A percentile compares a stretch with the other conserved stretches of the same genome.
Evolutionary conservation across 257 asterid genomes (phyloP).

Genomic region (Fraxinus americana): DNA sequence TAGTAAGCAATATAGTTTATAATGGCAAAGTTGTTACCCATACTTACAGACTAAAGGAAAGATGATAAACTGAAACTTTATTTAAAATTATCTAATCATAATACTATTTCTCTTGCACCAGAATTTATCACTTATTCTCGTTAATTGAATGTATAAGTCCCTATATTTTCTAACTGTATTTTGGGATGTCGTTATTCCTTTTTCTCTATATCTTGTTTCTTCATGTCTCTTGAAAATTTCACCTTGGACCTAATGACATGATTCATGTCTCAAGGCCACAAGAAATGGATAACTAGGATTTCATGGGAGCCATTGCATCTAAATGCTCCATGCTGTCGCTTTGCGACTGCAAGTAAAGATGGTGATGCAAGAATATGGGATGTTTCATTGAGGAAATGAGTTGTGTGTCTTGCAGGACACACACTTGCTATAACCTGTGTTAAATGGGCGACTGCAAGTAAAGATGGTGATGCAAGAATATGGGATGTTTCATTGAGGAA

Average conservation of each 20-base stretch:
- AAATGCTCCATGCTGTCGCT: slow-evolving; percentile 84
- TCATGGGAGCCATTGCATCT: slow-evolving; percentile 98
- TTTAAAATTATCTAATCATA: background rate
- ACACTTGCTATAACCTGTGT: slow-evolving; percentile 92
- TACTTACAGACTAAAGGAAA: background rate
- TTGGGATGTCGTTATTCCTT: background rate
- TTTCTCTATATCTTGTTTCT: slow-evolving; percentile 8
- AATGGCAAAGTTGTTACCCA: background rate
- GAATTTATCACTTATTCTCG: background rate
- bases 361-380: slow-evolving; percentile 99
- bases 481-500: too few relatives aligned
- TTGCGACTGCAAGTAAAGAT: slow-evolving; percentile 95
- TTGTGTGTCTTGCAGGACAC: slow-evolving; percentile 78
- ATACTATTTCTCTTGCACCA: background rate
- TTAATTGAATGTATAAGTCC: background rate
- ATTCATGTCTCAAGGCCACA: slow-evolving; percentile 74
- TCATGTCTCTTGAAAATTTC: slow-evolving; percentile 11
- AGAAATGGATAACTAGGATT: slow-evolving; percentile 96
- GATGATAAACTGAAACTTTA: background rate
- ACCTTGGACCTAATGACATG: slow-evolving; percentile 20
- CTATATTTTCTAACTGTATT: slow-evolving; percentile 1
- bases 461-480: too few relatives aligned
- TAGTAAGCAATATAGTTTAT: background rate
- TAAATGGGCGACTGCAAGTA: too few relatives aligned
- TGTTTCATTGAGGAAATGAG: slow-evolving; percentile 63